Percentiles rank a stretch among this genome's conserved stretches.
Conservation (phyloP, 2,329 filamentous ascomycete genomes). For the Elsinoe ampelina region DNA sequence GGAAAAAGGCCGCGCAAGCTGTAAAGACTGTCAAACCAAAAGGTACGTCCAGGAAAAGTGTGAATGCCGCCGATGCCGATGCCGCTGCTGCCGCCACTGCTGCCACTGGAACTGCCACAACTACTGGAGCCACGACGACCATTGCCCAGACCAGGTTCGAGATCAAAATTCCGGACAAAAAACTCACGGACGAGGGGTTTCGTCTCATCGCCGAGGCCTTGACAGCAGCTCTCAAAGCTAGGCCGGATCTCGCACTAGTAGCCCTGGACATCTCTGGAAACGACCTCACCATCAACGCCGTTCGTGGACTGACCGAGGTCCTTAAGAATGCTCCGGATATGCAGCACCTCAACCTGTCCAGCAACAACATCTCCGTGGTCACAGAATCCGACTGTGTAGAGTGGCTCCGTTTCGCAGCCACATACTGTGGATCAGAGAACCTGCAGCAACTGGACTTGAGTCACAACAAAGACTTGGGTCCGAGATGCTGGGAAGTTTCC, state of each 20-base stretch:
- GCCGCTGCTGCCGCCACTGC: conserved; percentile 12
- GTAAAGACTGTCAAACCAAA: conserved; percentile 20
- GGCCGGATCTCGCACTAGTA: conserved; percentile 30
- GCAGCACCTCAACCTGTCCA: conserved; percentile 38
- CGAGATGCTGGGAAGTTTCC: conserved; percentile 38
- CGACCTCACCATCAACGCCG: conserved; percentile 32
- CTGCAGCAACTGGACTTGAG: conserved; percentile 39
- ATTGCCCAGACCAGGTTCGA: conserved; percentile 28
- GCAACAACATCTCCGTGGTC: conserved; percentile 36
- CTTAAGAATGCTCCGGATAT: conserved; percentile 37
- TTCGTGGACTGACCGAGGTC: conserved; percentile 34
- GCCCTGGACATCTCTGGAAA: conserved; percentile 40
- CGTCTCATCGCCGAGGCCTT: conserved; percentile 35
- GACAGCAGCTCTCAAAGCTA: conserved; percentile 28
- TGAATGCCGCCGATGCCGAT: conserved; percentile 2
- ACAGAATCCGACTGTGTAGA: conserved; percentile 29
- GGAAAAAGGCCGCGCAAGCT: conserved; percentile 24
- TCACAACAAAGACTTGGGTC: conserved; percentile 34
- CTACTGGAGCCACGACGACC: neutral
- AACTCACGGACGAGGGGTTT: conserved; percentile 39
- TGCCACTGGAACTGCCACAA: neutral
- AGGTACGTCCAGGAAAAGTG: conserved; percentile 8
- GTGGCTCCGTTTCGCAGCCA: conserved; percentile 37
- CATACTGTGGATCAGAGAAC: conserved; percentile 35
- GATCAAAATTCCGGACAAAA: conserved; percentile 37